phyloP scores from a whole-genome alignment of 306 rosid genomes.

The Spatholobus suberectus region DNA sequence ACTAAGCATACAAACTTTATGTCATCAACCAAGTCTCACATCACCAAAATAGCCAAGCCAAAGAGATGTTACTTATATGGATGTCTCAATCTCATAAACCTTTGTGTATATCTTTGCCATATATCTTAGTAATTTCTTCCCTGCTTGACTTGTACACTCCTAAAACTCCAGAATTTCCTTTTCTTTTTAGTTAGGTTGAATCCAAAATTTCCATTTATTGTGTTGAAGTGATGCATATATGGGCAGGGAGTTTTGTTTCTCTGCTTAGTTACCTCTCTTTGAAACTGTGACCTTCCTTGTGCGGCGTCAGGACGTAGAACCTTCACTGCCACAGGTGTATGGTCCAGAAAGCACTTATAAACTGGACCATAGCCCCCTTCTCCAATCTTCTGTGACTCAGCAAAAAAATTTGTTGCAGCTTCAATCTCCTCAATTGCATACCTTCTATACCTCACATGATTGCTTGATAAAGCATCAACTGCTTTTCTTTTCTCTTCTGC shows the following conservation, averaged over 20 bases:
- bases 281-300: constrained; percentile 94
- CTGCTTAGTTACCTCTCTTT: constrained; percentile 69
- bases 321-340: constrained; percentile 92
- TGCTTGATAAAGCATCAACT: constrained; percentile 54
- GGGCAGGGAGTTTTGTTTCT: not conserved
- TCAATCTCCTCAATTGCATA: constrained; percentile 88
- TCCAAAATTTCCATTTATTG: not conserved
- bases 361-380: constrained; percentile 99
- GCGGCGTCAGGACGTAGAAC: constrained; percentile 98
- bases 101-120: not conserved
- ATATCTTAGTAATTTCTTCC: not conserved
- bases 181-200: not conserved
- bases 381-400: constrained; percentile 75
- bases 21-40: not conserved
- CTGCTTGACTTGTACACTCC: not conserved
- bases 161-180: not conserved
- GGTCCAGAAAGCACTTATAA: constrained; percentile 75
- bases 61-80: not conserved
- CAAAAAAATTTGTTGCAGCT: constrained; percentile 76
- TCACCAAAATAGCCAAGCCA: not conserved
- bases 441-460: constrained; percentile 70
- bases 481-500: constrained; percentile 74
- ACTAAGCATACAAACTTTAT: not conserved
- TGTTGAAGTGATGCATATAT: not conserved
- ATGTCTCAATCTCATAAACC: not conserved